Percentiles rank a stretch among this genome's conserved stretches.
Conservation (phyloP, 2,329 filamentous ascomycete genomes). For the Rhynchosporium agropyri region DNA sequence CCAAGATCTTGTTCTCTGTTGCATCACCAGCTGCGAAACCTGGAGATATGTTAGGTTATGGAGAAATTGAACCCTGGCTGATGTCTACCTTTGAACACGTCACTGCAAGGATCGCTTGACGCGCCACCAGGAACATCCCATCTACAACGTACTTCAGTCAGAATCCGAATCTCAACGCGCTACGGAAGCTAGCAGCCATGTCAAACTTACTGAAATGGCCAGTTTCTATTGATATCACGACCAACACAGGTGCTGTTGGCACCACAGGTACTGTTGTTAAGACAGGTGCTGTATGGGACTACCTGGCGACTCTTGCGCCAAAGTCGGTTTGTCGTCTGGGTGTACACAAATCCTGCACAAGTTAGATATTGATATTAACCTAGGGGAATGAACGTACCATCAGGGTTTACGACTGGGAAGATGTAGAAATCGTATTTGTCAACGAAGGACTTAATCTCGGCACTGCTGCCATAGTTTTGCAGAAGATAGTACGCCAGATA, state of each 20-base stretch:
- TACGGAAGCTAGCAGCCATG: neutral
- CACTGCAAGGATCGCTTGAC: constrained; percentile 54
- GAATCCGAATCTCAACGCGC: neutral
- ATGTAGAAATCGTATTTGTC: constrained; percentile 69
- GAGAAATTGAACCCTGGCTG: no score
- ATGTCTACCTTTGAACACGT: constrained; percentile 49
- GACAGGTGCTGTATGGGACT: constrained; percentile 15
- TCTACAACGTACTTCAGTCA: constrained; percentile 7
- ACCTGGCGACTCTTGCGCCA: constrained; percentile 64
- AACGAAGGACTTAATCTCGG: constrained; percentile 50
- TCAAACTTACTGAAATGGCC: constrained; percentile 45
- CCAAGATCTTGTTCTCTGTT: constrained; percentile 55
- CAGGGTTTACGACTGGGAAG: constrained; percentile 63
- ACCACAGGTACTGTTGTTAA: neutral
- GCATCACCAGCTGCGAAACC: constrained; percentile 50
- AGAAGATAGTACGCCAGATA: constrained; percentile 56
- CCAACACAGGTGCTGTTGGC: constrained; percentile 49
- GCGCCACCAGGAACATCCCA: constrained; percentile 53
- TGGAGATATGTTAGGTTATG: constrained; percentile 13
- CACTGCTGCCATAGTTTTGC: constrained; percentile 47
- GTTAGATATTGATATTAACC: neutral
- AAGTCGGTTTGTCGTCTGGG: constrained; percentile 57
- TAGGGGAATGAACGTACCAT: constrained; percentile 45
- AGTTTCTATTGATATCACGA: constrained; percentile 63
- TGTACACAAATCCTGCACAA: constrained; percentile 52